Evolutionary conservation across 2,329 filamentous ascomycete species (phyloP), one percentile per base, ranked within the genome.

Genomic region (Fonsecaea monophora): DNA sequence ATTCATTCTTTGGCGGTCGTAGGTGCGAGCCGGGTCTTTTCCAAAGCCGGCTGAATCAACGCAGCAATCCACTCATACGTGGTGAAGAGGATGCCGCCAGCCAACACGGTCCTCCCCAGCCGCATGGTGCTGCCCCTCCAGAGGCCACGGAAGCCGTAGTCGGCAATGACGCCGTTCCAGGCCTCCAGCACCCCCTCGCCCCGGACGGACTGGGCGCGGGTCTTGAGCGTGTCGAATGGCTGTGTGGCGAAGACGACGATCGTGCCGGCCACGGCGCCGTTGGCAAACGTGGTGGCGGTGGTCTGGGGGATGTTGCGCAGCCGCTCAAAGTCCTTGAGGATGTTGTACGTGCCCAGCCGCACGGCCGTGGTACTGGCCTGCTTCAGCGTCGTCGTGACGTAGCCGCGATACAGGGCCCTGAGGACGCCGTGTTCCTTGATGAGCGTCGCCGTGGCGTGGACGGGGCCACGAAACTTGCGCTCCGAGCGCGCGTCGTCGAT

Each of bases 71-170:
- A 83, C 73, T 89, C 87, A 73, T 89, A 89, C 2, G 85, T 83
- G 1, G 86, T 87, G 69, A 89, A 89, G 1, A 90, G 76, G 66
- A 90, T 89, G 0, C 88, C 88, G n/a, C 88, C 89, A 70, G 86
- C 87, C 53, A 90, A 82, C 0, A 90, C 82, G 3, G 88, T 83
- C 68, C 89, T 77, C 0, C 88, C 87, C 30, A 91, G 73, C 64
- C 89, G 81, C 89, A 91, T 90, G 0, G 86, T 86, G 38, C 87
- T 90, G 0, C 89, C 89, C 66, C 84, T 86, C 88, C 88, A 91
- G 68, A 90, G 87, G 0, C 85, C 88, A 45, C 79, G 81, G 1
- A 89, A 69, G 0, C 88, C 89, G 68, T 85, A 83, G 70, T 89
- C 86, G 0, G 77, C 74, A 60, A 86, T 74, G 3, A 90, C 81